phyloP scores from a whole-genome alignment of 495 filamentous ascomycete genomes.

The Pyrenula massariospora region DNA sequence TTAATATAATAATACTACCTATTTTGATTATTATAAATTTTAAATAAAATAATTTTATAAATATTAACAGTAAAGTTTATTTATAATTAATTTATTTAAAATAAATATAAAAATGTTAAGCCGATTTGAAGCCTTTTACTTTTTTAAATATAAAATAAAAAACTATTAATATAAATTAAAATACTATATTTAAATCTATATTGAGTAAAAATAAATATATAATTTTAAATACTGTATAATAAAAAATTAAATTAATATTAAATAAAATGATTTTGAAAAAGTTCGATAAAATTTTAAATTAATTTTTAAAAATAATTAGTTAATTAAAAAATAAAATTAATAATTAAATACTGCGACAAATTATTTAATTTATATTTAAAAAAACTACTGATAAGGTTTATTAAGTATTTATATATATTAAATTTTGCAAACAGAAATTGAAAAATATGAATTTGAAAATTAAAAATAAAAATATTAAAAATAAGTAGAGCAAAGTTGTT shows the following conservation, averaged over 20 bases:
- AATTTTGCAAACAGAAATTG: conserved; percentile 96
- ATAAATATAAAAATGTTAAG: no score
- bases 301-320: conserved; percentile 82
- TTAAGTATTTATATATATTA: conserved; percentile 98
- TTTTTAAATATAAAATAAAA: conserved; percentile 75
- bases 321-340: conserved; percentile 95
- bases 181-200: conserved; percentile 36
- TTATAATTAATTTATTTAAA: no score
- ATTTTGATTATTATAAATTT: no score
- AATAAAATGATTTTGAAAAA: conserved; percentile 99
- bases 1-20: no score
- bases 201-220: conserved; percentile 47
- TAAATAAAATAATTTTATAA: no score
- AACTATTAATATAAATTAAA: conserved; percentile 54
- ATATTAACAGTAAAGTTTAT: no score
- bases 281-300: conserved; percentile 87
- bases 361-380: conserved; percentile 97
- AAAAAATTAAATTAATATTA: conserved; percentile 93
- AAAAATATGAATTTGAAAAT: conserved; percentile 92
- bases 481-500: conserved; percentile 77
- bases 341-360: conserved; percentile 87
- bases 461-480: conserved; percentile 82
- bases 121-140: conserved; percentile 69
- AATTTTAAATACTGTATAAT: conserved; percentile 86
- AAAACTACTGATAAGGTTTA: conserved; percentile 98